These are phyloP conservation scores for Hanseniaspora uvarum DNA, from an alignment of 1,139 yeast genomes.

Conservation along the genomic window DNA sequence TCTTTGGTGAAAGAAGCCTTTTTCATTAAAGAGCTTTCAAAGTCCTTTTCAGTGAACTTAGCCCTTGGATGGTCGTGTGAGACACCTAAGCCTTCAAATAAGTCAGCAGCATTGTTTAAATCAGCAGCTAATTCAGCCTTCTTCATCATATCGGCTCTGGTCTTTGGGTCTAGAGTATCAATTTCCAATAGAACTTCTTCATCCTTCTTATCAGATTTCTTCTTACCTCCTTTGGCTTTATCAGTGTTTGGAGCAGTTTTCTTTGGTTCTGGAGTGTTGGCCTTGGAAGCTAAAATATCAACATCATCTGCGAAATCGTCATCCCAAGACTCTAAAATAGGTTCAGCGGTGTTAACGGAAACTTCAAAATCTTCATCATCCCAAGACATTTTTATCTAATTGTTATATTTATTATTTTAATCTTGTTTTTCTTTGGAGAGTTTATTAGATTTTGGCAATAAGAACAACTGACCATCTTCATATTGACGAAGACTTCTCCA, in stretches of 20 bases:
- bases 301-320: slow-evolving; percentile 51
- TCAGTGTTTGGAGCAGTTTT: slow-evolving; percentile 23
- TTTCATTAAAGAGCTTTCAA: slow-evolving; percentile 24
- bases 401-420: background rate
- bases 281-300: slow-evolving; percentile 64
- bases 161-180: slow-evolving; percentile 54
- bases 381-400: slow-evolving; percentile 29
- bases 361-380: slow-evolving; percentile 89
- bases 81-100: slow-evolving; percentile 75
- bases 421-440: background rate
- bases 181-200: slow-evolving; percentile 40
- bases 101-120: slow-evolving; percentile 82
- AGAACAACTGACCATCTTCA: background rate
- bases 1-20: slow-evolving; percentile 43
- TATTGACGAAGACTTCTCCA: too few relatives aligned
- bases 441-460: background rate
- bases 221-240: slow-evolving; percentile 21
- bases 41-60: slow-evolving; percentile 38
- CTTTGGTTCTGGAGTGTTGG: slow-evolving; percentile 71
- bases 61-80: slow-evolving; percentile 69
- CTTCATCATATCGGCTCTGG: slow-evolving; percentile 61
- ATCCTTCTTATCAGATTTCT: slow-evolving; percentile 28
- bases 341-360: slow-evolving; percentile 41
- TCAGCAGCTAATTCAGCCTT: slow-evolving; percentile 77
- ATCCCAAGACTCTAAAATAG: slow-evolving; percentile 67